These are phyloP conservation scores for Ramaria sp. DNA, from an alignment of 768 basidiomycete species.

Conservation along the genomic window DNA sequence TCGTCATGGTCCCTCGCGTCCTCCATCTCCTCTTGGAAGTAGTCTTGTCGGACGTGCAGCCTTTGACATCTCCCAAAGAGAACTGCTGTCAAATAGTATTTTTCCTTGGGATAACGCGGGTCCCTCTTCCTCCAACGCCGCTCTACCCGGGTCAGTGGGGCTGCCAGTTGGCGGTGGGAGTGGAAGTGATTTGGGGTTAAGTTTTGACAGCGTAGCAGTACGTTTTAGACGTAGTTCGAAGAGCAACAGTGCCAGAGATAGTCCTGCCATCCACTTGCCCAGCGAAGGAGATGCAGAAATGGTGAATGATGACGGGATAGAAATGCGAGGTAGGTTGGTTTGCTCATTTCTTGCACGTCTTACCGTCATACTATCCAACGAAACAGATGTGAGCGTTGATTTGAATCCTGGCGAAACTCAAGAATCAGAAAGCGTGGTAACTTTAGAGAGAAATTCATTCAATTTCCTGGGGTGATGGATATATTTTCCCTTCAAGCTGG, in stretches of 20 bases:
- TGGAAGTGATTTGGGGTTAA: constrained; percentile 32
- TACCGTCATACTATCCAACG: not conserved
- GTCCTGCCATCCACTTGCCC: constrained; percentile 14
- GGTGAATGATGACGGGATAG: not conserved
- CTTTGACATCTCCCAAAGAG: not conserved
- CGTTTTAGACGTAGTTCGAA: constrained; percentile 40
- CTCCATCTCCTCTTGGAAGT: constrained; percentile 28
- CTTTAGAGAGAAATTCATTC: constrained; percentile 64
- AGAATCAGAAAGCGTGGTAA: constrained; percentile 43
- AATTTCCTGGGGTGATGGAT: constrained; percentile 67
- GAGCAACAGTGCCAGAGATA: constrained; percentile 41
- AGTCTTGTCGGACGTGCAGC: not conserved
- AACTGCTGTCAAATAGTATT: constrained; percentile 35
- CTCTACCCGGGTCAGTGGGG: constrained; percentile 16
- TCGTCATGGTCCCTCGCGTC: constrained; percentile 51
- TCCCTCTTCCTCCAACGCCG: constrained; percentile 36
- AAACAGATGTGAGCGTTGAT: constrained; percentile 9
- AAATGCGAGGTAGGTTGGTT: not conserved
- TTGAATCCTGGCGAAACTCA: constrained; percentile 34
- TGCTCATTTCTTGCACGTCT: not conserved
- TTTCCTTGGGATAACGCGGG: constrained; percentile 82
- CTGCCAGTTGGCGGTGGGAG: constrained; percentile 10
- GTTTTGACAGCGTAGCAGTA: constrained; percentile 42
- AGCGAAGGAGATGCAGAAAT: not conserved
- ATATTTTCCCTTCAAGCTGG: not conserved